These are phyloP conservation scores for Aureobasidium sp. DNA, from an alignment of 2,329 filamentous ascomycete genomes.

Conservation along the genomic window DNA sequence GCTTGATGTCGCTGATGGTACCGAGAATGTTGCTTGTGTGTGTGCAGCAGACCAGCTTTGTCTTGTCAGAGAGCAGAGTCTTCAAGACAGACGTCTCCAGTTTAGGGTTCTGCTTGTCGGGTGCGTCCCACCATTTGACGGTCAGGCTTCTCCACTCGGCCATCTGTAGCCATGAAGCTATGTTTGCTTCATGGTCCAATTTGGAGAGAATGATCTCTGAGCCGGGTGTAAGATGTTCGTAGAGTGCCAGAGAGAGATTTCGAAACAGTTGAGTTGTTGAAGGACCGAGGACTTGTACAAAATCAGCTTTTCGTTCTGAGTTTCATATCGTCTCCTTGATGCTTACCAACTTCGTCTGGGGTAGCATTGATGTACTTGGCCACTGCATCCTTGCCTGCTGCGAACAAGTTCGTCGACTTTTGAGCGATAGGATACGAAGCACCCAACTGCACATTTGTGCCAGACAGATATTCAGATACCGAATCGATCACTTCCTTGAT, in stretches of 20 bases:
- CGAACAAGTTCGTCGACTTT: constrained; percentile 53
- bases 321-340: no score
- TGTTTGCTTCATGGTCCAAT: constrained; percentile 72
- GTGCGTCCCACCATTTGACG: constrained; percentile 60
- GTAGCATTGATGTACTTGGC: constrained; percentile 65
- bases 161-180: constrained; percentile 65
- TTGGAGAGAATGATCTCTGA: constrained; percentile 59
- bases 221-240: constrained; percentile 49
- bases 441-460: constrained; percentile 68
- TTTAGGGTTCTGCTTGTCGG: constrained; percentile 47
- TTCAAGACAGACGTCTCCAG: constrained; percentile 53
- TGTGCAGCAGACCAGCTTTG: constrained; percentile 64
- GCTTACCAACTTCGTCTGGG: constrained; percentile 50
- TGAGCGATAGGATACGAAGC: constrained; percentile 59
- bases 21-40: constrained; percentile 70
- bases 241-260: constrained; percentile 56
- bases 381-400: constrained; percentile 55
- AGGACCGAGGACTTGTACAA: constrained; percentile 53
- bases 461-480: constrained; percentile 47
- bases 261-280: constrained; percentile 72
- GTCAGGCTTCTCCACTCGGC: constrained; percentile 53
- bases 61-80: constrained; percentile 54
- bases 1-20: constrained; percentile 57
- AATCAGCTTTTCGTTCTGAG: background rate
- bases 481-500: constrained; percentile 60